Percentiles rank a stretch among this genome's conserved stretches.
phyloP scores from a whole-genome alignment of 306 rosid species.

The Quercus gilva region DNA sequence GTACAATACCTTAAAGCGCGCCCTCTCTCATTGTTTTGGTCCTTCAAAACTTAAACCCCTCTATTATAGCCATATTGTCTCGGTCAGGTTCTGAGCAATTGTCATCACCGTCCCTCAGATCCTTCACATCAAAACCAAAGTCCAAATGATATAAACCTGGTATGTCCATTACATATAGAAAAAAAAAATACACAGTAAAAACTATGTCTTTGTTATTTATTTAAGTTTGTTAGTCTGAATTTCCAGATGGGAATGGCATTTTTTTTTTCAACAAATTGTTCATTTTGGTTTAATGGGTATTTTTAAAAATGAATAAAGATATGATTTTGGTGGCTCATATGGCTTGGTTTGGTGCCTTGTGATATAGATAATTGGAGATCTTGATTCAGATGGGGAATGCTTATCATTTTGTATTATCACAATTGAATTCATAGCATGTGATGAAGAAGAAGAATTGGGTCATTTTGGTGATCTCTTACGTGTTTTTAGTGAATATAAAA shows the following conservation, averaged over 20 bases:
- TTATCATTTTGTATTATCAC: neutral
- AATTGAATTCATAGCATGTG: neutral
- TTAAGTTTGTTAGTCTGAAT: neutral
- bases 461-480: neutral
- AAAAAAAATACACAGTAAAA: neutral
- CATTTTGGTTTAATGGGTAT: neutral
- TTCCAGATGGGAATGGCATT: neutral
- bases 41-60: neutral
- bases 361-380: neutral
- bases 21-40: neutral
- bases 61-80: neutral
- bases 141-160: slow-evolving; percentile 15
- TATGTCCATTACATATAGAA: neutral
- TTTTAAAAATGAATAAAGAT: neutral
- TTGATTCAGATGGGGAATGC: neutral
- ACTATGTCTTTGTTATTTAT: neutral
- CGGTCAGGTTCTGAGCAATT: neutral
- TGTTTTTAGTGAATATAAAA: neutral
- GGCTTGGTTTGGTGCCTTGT: slow-evolving; percentile 3
- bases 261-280: neutral
- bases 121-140: slow-evolving; percentile 16
- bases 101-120: slow-evolving; percentile 32
- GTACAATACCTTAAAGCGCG: slow-evolving; percentile 30
- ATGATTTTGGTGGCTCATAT: neutral
- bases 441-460: neutral